Evolutionary conservation across 352 stramenopile genomes (phyloP).

Genomic region (Phytophthora lateralis): DNA sequence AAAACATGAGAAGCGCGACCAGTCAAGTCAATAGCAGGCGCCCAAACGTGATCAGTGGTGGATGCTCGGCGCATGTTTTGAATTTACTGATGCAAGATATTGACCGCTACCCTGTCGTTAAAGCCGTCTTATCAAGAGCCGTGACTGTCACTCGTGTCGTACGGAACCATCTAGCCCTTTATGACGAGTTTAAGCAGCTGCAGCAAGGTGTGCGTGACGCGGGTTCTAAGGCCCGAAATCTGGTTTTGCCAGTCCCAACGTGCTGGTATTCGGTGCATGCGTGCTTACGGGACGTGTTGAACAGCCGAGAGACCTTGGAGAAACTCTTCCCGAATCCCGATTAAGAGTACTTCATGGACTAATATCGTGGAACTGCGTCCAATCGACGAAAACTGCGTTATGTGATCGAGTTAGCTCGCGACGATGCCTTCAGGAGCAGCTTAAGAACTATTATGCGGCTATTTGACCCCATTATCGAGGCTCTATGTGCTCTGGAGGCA

Average conservation of each 20-base stretch:
- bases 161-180: conserved; percentile 4
- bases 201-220: conserved; percentile 1
- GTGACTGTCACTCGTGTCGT: conserved; percentile 5
- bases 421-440: conserved; percentile 8
- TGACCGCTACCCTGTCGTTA: not conserved
- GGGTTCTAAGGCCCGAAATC: not conserved
- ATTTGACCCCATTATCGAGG: conserved; percentile 9
- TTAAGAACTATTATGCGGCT: conserved; percentile 12
- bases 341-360: conserved; percentile 4
- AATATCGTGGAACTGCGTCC: conserved; percentile 12
- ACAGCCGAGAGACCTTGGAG: conserved; percentile 5
- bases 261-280: conserved; percentile 7
- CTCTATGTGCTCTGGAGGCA: not conserved
- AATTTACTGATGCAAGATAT: conserved; percentile 15
- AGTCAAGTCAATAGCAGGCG: not conserved
- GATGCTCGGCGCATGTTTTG: conserved; percentile 10
- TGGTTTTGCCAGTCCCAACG: conserved; percentile 5
- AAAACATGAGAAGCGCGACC: conserved; percentile 9
- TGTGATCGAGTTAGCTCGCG: conserved; percentile 1
- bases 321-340: conserved; percentile 6
- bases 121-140: conserved; percentile 1
- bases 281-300: conserved; percentile 3
- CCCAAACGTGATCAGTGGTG: conserved; percentile 10
- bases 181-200: conserved; percentile 9
- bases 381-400: conserved; percentile 2